Percentiles rank a stretch among this genome's conserved stretches.
phyloP scores from a whole-genome alignment of 441 rosid species.

The Eruca vesicaria region DNA sequence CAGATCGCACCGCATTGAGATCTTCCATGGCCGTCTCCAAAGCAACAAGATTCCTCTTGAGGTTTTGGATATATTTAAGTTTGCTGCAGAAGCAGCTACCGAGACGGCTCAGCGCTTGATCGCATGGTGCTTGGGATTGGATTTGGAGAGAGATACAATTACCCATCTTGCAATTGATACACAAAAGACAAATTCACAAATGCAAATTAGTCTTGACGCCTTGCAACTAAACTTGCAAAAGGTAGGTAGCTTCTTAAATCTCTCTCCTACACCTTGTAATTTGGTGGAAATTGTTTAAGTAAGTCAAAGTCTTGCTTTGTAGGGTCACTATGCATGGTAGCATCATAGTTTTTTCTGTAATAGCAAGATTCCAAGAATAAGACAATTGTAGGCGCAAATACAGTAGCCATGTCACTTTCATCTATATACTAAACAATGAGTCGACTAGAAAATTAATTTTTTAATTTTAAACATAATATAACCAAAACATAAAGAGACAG shows the following conservation, averaged over 20 bases:
- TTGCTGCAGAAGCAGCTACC: not conserved
- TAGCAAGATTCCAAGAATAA: not conserved
- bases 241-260: not conserved
- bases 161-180: constrained; percentile 4
- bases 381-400: not conserved
- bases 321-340: not conserved
- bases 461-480: not conserved
- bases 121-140: not conserved
- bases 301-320: not conserved
- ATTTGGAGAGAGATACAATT: not conserved
- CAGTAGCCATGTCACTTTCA: not conserved
- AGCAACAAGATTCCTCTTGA: not conserved
- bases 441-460: not conserved
- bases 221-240: not conserved
- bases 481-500: not conserved
- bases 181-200: not conserved
- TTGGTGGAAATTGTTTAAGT: not conserved
- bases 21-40: not conserved
- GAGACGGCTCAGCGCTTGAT: not conserved
- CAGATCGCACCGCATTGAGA: not conserved
- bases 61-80: not conserved
- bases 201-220: not conserved
- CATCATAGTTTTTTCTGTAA: not conserved
- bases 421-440: not conserved
- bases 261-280: not conserved